Percentiles rank a stretch among this genome's conserved stretches.
These are phyloP conservation scores for Wickerhamiella kurtzmanii DNA, from an alignment of 805 yeast species.

Conservation along the genomic window DNA sequence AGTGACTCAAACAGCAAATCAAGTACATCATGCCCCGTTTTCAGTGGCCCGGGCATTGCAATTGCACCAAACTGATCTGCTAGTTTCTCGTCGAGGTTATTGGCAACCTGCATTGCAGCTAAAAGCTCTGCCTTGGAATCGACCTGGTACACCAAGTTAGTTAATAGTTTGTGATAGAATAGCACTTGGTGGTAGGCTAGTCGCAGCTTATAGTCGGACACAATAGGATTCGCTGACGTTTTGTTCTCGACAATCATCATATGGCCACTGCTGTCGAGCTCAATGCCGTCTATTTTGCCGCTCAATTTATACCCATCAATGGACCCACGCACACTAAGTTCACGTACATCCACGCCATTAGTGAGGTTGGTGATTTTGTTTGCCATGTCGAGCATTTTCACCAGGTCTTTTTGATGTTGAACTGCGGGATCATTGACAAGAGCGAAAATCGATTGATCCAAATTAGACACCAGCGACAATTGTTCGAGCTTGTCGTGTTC, in stretches of 20 bases:
- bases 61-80: not conserved
- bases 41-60: not conserved
- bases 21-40: not conserved
- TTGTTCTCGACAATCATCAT: constrained; percentile 22
- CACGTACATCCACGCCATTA: constrained; percentile 14
- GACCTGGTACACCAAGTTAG: constrained; percentile 4
- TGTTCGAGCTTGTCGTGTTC: constrained; percentile 7
- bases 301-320: constrained; percentile 14
- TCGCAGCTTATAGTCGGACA: constrained; percentile 13
- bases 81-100: not conserved
- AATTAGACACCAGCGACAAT: not conserved
- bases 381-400: constrained; percentile 12
- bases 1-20: not conserved
- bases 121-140: too few relatives aligned
- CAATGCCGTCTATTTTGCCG: constrained; percentile 22
- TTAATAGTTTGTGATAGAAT: constrained; percentile 19
- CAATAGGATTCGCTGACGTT: constrained; percentile 9
- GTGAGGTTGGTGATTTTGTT: constrained; percentile 6
- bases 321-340: constrained; percentile 21
- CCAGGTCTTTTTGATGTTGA: constrained; percentile 14
- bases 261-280: constrained; percentile 2
- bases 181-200: constrained; percentile 26
- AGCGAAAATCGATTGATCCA: constrained; percentile 1
- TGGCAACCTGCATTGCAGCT: too few relatives aligned
- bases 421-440: constrained; percentile 2